Percentiles rank a stretch among this genome's conserved stretches.
Evolutionary conservation across 1,284 basidiomycete genomes (phyloP).

Genomic region (Tylopilus sp.): DNA sequence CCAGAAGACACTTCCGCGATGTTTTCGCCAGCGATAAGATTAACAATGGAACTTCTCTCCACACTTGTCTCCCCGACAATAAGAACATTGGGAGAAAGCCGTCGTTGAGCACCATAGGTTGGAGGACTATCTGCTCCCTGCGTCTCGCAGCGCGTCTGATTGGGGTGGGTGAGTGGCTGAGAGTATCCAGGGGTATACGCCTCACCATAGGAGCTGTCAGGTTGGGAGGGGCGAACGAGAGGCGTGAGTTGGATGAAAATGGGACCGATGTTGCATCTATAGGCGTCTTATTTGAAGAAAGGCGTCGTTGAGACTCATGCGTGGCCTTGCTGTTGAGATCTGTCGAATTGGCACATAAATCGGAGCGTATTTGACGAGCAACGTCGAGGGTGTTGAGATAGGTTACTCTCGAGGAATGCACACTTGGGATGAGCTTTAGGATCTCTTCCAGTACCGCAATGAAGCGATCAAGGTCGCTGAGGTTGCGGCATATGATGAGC

Average conservation of each 20-base stretch:
- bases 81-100: slow-evolving; percentile 29
- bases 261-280: not conserved
- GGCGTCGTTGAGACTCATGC: too few relatives aligned
- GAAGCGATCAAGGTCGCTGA: too few relatives aligned
- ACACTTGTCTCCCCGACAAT: slow-evolving; percentile 38
- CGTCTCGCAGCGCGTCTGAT: slow-evolving; percentile 24
- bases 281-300: too few relatives aligned
- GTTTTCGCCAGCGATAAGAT: slow-evolving; percentile 30
- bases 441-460: too few relatives aligned
- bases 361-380: slow-evolving; percentile 6
- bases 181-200: not conserved
- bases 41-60: slow-evolving; percentile 40
- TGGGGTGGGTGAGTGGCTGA: slow-evolving; percentile 13
- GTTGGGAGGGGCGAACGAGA: too few relatives aligned
- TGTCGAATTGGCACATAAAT: slow-evolving; percentile 8
- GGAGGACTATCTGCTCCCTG: not conserved
- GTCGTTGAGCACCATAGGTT: slow-evolving; percentile 16
- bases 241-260: slow-evolving; percentile 7
- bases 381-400: too few relatives aligned
- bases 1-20: slow-evolving; percentile 29
- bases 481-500: too few relatives aligned
- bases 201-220: slow-evolving; percentile 21
- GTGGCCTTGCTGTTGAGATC: too few relatives aligned
- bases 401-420: too few relatives aligned
- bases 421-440: too few relatives aligned